Base-by-base conservation (phyloP, 176 grass and related monocot genomes). In the Chloris gayana region DNA sequence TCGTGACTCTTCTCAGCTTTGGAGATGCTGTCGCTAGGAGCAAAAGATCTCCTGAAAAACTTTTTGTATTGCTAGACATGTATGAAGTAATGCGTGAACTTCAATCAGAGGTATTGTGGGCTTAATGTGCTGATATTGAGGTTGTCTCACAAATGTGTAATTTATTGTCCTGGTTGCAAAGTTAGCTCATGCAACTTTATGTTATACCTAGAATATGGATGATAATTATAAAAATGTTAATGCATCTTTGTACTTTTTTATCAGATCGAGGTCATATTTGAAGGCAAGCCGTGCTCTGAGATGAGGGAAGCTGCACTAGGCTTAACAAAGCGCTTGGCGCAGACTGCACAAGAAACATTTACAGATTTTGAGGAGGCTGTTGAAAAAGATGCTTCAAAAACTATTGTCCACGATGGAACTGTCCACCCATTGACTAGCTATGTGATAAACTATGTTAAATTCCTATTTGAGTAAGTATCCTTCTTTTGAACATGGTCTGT, bases 351-450 rank as follows among this genome's bases (percentile, higher is more conserved):
- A 71, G 92, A 93, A 75, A 98, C 96, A 32, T 95, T 98, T 72
- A 64, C 85, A 77, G 92, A 98, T 87, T 98, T 95, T 65, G 90
- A 98, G 86, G 96, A 98, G 27, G 74, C 86, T 63, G 90, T 98
- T 58, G 96, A 98, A 75, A 98, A 98, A 84, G 96, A 98, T 83
- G 85, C 92, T 78, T 91, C 92, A 31, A 98, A 98, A 75, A 98
- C 96, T 70, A 90, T 89, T 56, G 90, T 98, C 81, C 77, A 87
- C 44, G 96, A 98, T 85, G 95, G 95, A 90, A 98, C 95, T 72
- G 95, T 98, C 46, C 95, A 98, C 82, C 95, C 95, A 87, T 85
- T 98, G 46, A 98, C 90, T 35, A 98, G 95, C 84, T 98, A 98
- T 76, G 92, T 98, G 26, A 98, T 98, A 74, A 98, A 98, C 69